phyloP scores from a whole-genome alignment of 352 stramenopile species.

The Phytophthora pinifolia region DNA sequence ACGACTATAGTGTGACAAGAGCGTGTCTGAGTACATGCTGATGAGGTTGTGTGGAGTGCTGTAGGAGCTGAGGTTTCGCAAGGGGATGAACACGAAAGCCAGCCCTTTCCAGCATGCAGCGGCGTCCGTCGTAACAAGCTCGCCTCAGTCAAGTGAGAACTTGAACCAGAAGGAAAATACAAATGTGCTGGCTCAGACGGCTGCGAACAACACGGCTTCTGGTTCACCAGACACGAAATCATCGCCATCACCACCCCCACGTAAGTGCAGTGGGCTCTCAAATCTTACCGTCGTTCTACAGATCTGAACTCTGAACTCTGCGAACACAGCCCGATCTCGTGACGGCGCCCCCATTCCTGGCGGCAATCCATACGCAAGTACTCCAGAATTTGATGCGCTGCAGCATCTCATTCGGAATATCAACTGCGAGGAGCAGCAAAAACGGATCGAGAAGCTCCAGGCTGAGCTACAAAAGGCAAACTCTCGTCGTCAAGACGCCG shows the following conservation, averaged over 20 bases:
- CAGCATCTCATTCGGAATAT: constrained; percentile 30
- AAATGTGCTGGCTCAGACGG: not conserved
- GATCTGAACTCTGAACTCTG: not conserved
- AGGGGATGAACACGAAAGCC: constrained; percentile 10
- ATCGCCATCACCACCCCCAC: not conserved
- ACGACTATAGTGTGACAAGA: not conserved
- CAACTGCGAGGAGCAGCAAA: constrained; percentile 36
- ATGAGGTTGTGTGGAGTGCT: not conserved
- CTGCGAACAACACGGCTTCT: not conserved
- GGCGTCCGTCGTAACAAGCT: constrained; percentile 12
- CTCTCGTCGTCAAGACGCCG: constrained; percentile 17
- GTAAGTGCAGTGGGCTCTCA: constrained; percentile 4
- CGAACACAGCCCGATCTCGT: not conserved
- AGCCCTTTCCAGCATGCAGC: constrained; percentile 33
- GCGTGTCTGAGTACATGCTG: constrained; percentile 3
- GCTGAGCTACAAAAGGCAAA: constrained; percentile 33
- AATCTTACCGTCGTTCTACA: not conserved
- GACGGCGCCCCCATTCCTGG: not conserved
- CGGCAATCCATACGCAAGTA: constrained; percentile 14
- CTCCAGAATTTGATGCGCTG: constrained; percentile 16
- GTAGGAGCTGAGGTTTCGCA: constrained; percentile 39
- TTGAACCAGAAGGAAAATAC: constrained; percentile 12
- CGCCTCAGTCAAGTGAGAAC: not conserved
- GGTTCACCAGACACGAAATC: constrained; percentile 1
- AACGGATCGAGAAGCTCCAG: constrained; percentile 38